Base-by-base conservation (phyloP, 202 grass and related monocot genomes). In the Carex sylvatica region DNA sequence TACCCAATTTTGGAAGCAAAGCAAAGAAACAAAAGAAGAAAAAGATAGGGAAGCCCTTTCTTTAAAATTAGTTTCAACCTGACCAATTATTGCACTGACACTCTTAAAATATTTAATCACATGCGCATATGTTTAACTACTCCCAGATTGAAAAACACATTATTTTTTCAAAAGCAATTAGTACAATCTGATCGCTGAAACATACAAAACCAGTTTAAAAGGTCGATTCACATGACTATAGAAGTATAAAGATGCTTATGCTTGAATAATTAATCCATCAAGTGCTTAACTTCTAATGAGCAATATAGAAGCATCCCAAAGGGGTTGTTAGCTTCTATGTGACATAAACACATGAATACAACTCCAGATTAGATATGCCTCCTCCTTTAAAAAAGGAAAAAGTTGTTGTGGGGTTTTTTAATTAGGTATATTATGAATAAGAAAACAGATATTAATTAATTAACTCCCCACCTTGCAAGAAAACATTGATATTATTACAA, bases 51-150 rank as follows among this genome's bases (percentile, higher is more conserved):
- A 81, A 19, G 8, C 47, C 24, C 49, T 82, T 19, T 82, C 22
- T 66, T 67, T 44, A 66, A 79, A 65, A 81, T 20, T 16, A 81
- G 23, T 81, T 65, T 19, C 12, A 65, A 65, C 78, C 13, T 23
- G 30, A 44, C 26, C 35, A 65, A 81, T 81, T 36, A 81, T 81
- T 65, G 59, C 24, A 47, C 31, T 35, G 19, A 40, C 36, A 44
- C 19, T 62, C 72, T 40, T 26, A 65, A 18, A 15, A 46, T 80
- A 30, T 38, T 81, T 51, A 65, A 64, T 7, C 24, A 49, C 59
- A 47, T 81, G 60, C 49, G 53, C 28, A 19, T 77, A 6, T 36
- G 52, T 58, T 72, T 59, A 77, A 77, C 53, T 55, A 75, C 24
- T 42, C 22, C 72, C 7, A 30, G 16, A 33, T 31, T 0, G 14